Evolutionary conservation across 371 early-diverging fungal species (phyloP), one percentile per base, ranked within the genome.

Genomic region (Capillidium heterosporum): DNA sequence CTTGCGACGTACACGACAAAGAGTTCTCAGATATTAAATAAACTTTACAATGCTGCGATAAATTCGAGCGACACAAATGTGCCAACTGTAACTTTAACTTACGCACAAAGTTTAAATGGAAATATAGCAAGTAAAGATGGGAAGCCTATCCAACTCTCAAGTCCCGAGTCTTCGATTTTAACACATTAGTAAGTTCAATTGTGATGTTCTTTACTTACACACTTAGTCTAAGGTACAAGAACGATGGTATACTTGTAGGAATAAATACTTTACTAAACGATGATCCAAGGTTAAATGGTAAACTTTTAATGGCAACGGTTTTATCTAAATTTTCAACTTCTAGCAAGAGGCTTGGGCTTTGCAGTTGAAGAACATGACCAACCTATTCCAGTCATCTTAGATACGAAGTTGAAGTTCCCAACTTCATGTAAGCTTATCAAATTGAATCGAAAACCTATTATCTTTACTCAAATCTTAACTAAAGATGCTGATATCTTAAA

Each of bases 61-160:
- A 13, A 4, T 13, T 35, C 13, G 7, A 7, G 7, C 13, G 35
- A 35, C 13, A 35, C 4, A 35, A 35, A 28, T 0, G 23, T 58
- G 7, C 76, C 77, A 2, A 65, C 62, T 39, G 71, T 87, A 8
- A 87, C 89, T 1, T 66, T 92, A 52, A 87, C 91, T 1, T 90
- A 73, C 68, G 94, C 94, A 1, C 93, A 91, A 67, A 85, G 91
- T 58, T 67, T 92, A 35, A 93, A 93, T 67, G 90, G 88, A 23
- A 84, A 78, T 61, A 89, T 93, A 19, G 75, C 84, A 1, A 70
- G 69, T 4, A 65, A 52, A 4, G 61, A 65, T 4, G 75, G 77
- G 7, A 73, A 71, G 50, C 86, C 79, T 59, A 59, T 92, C 2
- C 51, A 71, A 21, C 66, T 95, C 26, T 88, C 88, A 57, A 77